These are phyloP conservation scores for Holtermanniella nyarrowii DNA, from an alignment of 768 basidiomycete genomes.

Conservation along the genomic window DNA sequence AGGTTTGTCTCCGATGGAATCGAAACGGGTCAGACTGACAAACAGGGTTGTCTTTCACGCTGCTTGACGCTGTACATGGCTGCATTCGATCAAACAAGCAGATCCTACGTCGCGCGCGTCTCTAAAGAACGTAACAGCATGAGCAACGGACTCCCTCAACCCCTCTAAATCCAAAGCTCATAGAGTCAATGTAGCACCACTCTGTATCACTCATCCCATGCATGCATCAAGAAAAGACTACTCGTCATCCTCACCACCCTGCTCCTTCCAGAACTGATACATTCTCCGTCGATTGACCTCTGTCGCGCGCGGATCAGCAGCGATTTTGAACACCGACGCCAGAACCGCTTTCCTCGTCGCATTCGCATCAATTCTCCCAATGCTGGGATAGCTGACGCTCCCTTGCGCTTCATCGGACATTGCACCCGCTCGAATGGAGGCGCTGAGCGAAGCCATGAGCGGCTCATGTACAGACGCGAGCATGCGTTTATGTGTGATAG, in stretches of 20 bases:
- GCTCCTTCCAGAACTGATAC: slow-evolving; percentile 65
- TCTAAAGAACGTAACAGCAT: slow-evolving; percentile 22
- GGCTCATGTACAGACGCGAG: slow-evolving; percentile 60
- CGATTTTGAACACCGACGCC: background rate
- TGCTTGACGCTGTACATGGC: slow-evolving; percentile 40
- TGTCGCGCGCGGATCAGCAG: background rate
- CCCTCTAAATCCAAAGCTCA: background rate
- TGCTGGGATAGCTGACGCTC: background rate
- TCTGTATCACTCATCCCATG: background rate
- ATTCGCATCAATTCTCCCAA: background rate
- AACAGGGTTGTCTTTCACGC: slow-evolving; percentile 36
- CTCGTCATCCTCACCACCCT: slow-evolving; percentile 40
- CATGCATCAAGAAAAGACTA: slow-evolving; percentile 4
- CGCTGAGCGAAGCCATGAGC: slow-evolving; percentile 51
- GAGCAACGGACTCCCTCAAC: background rate
- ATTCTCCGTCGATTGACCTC: slow-evolving; percentile 60
- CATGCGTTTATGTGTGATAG: slow-evolving; percentile 61
- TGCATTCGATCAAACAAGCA: slow-evolving; percentile 39
- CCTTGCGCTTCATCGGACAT: background rate
- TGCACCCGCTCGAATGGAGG: slow-evolving; percentile 1
- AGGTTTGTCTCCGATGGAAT: slow-evolving; percentile 17
- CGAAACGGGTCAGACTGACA: background rate
- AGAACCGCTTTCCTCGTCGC: background rate
- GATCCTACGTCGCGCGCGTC: slow-evolving; percentile 34
- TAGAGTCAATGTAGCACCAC: background rate